A percentile compares a stretch with the other conserved stretches of the same genome.
Conservation (phyloP, 805 yeast species). For the Teunomyces aglyptinius region DNA sequence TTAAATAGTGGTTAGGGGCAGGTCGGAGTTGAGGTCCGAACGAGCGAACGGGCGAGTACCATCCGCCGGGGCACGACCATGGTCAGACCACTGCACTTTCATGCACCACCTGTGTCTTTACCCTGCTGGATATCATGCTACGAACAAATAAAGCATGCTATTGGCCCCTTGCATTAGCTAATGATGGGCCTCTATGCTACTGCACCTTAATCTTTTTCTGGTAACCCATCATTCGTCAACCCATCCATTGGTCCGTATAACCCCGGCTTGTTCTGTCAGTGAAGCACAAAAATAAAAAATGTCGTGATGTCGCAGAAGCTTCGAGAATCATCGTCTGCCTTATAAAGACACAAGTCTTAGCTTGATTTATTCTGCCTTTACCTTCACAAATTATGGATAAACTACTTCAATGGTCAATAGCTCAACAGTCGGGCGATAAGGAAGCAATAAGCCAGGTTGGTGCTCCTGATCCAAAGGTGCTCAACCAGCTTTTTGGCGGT, state of each 20-base stretch:
- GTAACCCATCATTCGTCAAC: background rate
- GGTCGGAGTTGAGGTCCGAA: slow-evolving; percentile 3
- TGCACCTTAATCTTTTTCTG: too few relatives aligned
- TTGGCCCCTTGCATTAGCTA: background rate
- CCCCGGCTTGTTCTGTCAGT: background rate
- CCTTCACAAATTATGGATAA: slow-evolving; percentile 65
- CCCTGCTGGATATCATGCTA: background rate
- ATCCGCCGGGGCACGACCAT: slow-evolving; percentile 4
- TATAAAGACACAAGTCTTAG: background rate
- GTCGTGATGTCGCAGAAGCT: slow-evolving; percentile 5
- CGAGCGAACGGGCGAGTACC: slow-evolving; percentile 4
- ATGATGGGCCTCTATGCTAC: background rate
- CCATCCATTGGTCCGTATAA: background rate
- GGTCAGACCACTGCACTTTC: slow-evolving; percentile 1
- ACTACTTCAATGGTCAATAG: slow-evolving; percentile 86
- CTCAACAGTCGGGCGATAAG: slow-evolving; percentile 69
- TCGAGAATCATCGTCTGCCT: background rate
- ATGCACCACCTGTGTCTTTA: background rate
- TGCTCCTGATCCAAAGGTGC: slow-evolving; percentile 72
- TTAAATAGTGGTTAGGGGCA: slow-evolving; percentile 1
- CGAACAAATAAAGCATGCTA: background rate
- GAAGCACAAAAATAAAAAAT: background rate
- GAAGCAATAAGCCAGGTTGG: slow-evolving; percentile 64
- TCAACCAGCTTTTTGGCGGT: slow-evolving; percentile 73
- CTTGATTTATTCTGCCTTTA: background rate